phyloP scores from a whole-genome alignment of 257 asterid species.

The Hygrophila difformis region DNA sequence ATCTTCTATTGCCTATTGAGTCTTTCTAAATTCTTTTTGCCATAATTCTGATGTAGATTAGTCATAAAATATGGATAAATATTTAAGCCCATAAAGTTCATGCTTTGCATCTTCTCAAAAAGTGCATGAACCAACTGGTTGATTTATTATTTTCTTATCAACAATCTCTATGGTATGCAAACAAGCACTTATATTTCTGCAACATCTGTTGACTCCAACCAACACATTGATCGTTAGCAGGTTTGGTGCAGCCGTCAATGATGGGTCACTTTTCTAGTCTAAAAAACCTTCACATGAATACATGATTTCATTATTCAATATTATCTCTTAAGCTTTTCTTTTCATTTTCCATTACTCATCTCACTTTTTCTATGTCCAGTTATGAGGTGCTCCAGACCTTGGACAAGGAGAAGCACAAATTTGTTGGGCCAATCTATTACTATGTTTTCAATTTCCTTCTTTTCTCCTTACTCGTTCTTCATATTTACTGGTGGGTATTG shows the following conservation, averaged over 20 bases:
- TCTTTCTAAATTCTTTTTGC: conserved; percentile 4
- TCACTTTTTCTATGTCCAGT: conserved; percentile 42
- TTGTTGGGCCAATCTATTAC: conserved; percentile 79
- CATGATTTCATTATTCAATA: no score
- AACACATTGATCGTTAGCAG: not conserved
- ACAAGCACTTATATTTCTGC: not conserved
- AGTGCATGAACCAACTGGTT: no score
- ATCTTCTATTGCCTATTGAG: conserved; percentile 4
- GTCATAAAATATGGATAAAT: conserved; percentile 1
- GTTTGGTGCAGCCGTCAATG: not conserved
- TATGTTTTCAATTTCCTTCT: conserved; percentile 87
- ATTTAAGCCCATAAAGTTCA: not conserved
- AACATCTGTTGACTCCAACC: not conserved
- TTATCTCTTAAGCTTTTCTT: no score
- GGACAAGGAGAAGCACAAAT: conserved; percentile 71
- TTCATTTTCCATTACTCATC: no score
- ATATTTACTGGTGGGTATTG: conserved; percentile 96
- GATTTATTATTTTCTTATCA: no score
- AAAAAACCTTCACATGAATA: no score
- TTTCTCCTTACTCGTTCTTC: conserved; percentile 79
- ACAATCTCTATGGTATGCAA: not conserved
- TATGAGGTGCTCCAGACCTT: conserved; percentile 62
- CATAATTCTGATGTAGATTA: no score
- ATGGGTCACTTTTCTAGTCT: not conserved
- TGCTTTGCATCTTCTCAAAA: no score